Evolutionary conservation across 2,329 filamentous ascomycete species (phyloP).

Genomic region (Exophiala aquamarina): DNA sequence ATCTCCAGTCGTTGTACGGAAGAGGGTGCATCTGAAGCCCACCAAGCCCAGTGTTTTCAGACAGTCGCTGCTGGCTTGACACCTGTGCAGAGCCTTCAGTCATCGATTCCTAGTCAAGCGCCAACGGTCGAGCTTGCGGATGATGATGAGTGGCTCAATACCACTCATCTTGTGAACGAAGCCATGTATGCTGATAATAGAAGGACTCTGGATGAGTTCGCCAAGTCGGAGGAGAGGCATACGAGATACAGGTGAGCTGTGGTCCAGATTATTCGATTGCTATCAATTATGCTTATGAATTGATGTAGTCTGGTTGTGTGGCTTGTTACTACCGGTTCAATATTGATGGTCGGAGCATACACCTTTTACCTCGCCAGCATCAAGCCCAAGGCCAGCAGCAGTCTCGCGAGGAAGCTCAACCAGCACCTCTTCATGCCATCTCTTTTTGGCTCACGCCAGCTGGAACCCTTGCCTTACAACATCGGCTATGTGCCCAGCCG

Average conservation of each 20-base stretch:
- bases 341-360: constrained; percentile 21
- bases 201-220: constrained; percentile 32
- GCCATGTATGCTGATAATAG: constrained; percentile 31
- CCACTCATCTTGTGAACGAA: constrained; percentile 33
- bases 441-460: constrained; percentile 16
- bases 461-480: constrained; percentile 16
- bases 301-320: constrained; percentile 6
- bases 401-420: constrained; percentile 12
- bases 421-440: constrained; percentile 13
- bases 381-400: constrained; percentile 1
- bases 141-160: constrained; percentile 32
- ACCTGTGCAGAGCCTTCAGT: constrained; percentile 27
- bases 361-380: constrained; percentile 11
- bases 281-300: constrained; percentile 1
- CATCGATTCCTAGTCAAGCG: constrained; percentile 26
- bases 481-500: constrained; percentile 29
- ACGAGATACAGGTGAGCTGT: constrained; percentile 34
- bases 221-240: constrained; percentile 31
- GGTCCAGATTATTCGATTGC: not conserved
- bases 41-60: constrained; percentile 30
- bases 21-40: constrained; percentile 17
- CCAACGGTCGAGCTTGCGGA: constrained; percentile 26
- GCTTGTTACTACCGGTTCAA: constrained; percentile 25
- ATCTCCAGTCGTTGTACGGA: constrained; percentile 29
- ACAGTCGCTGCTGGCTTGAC: constrained; percentile 25